phyloP scores from a whole-genome alignment of 352 stramenopile genomes.

The Phytophthora brassicae region DNA sequence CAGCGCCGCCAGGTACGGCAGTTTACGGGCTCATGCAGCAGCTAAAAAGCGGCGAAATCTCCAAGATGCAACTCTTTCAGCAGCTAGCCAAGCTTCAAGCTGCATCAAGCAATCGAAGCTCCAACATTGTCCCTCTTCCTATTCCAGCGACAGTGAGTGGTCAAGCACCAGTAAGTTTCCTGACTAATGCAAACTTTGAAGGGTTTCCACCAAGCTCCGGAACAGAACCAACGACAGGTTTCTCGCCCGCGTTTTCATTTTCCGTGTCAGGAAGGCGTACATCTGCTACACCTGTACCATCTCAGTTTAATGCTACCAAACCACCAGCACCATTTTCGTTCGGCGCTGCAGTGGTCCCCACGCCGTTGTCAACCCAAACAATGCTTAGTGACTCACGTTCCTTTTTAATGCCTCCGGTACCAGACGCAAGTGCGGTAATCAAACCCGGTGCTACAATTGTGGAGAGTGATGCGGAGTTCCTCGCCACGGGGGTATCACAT shows the following conservation, averaged over 20 bases:
- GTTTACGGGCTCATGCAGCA: constrained; percentile 82
- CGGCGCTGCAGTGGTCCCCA: constrained; percentile 16
- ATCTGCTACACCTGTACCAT: neutral
- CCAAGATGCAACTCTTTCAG: constrained; percentile 86
- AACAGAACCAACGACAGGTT: neutral
- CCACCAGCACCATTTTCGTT: constrained; percentile 20
- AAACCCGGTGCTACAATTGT: constrained; percentile 32
- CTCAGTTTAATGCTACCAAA: constrained; percentile 7
- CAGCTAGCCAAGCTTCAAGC: constrained; percentile 75
- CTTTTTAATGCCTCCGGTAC: constrained; percentile 17
- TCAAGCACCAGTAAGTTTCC: neutral
- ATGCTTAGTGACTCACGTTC: constrained; percentile 5
- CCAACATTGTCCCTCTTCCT: constrained; percentile 3
- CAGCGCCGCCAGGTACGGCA: constrained; percentile 32
- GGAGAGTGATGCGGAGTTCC: constrained; percentile 48
- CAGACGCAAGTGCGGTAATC: constrained; percentile 2
- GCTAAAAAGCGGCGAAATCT: constrained; percentile 83
- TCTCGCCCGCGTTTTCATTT: constrained; percentile 16
- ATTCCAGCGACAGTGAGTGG: neutral
- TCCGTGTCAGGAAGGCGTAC: constrained; percentile 9
- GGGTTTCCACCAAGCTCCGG: neutral
- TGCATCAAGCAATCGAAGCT: neutral
- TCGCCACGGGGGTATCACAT: constrained; percentile 64
- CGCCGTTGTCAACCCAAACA: constrained; percentile 5
- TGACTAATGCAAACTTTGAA: constrained; percentile 8